These are phyloP conservation scores for Epithemia pelagica DNA, from an alignment of 108 stramenopile genomes.

Conservation along the genomic window DNA sequence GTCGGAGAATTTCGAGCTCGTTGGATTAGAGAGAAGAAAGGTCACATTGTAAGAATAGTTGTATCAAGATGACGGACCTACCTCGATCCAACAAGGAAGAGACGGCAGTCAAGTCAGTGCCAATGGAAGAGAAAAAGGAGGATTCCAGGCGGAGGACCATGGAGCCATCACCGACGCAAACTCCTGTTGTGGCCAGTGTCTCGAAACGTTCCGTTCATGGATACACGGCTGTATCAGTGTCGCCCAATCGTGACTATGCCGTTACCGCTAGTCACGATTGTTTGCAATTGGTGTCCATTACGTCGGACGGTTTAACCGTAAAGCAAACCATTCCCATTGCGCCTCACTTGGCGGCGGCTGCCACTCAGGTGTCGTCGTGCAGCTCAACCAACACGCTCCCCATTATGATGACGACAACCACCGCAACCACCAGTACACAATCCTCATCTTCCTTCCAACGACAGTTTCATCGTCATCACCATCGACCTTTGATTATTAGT, in stretches of 20 bases:
- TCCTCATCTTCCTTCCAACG: background rate
- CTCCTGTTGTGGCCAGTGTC: conserved; percentile 30
- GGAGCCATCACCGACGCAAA: no score
- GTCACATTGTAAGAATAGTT: no score
- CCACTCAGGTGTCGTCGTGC: no score
- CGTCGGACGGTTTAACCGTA: conserved; percentile 34
- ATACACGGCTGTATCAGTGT: conserved; percentile 55
- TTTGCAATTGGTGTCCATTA: conserved; percentile 43
- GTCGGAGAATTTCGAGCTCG: no score
- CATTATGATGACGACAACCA: background rate
- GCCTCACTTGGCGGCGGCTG: conserved; percentile 20
- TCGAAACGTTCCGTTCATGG: conserved; percentile 31
- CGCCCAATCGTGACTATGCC: conserved; percentile 54
- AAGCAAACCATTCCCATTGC: conserved; percentile 51
- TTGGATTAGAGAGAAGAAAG: no score
- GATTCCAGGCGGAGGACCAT: no score
- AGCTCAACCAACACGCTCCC: background rate
- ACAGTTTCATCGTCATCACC: background rate
- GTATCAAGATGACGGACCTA: no score
- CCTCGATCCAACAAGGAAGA: no score
- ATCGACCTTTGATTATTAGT: conserved; percentile 11
- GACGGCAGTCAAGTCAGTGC: no score
- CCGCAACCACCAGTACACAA: background rate
- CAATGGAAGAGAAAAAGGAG: no score
- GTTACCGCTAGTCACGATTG: conserved; percentile 62